A percentile compares a stretch with the other conserved stretches of the same genome.
These are phyloP conservation scores for Lyophyllum semitale DNA, from an alignment of 768 basidiomycete genomes.

Conservation along the genomic window DNA sequence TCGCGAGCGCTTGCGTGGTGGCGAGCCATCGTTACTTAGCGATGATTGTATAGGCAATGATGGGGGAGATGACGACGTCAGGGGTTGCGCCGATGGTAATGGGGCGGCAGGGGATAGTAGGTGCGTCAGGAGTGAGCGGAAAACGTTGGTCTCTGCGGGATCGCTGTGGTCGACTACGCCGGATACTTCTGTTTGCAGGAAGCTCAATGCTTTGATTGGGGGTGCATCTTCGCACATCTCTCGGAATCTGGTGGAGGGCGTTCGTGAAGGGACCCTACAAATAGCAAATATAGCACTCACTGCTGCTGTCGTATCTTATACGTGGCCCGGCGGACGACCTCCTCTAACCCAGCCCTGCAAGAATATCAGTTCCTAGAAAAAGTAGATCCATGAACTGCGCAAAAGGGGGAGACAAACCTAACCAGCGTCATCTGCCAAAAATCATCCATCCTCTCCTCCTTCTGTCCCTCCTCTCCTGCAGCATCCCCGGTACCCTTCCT, in stretches of 20 bases:
- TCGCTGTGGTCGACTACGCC: constrained; percentile 72
- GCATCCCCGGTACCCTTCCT: constrained; percentile 15
- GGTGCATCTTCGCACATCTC: constrained; percentile 73
- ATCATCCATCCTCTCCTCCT: constrained; percentile 64
- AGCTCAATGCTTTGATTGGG: constrained; percentile 66
- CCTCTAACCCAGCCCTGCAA: constrained; percentile 59
- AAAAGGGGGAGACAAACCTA: constrained; percentile 50
- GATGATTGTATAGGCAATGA: neutral
- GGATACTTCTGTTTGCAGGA: constrained; percentile 70
- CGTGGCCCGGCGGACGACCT: constrained; percentile 63
- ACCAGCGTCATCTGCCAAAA: constrained; percentile 75
- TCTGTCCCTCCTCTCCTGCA: constrained; percentile 27
- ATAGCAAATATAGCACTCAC: constrained; percentile 39
- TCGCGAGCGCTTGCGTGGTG: constrained; percentile 48
- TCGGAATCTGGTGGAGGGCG: constrained; percentile 56
- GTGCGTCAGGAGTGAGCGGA: constrained; percentile 67
- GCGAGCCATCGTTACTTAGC: constrained; percentile 28
- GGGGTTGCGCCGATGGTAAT: constrained; percentile 14
- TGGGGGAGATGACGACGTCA: constrained; percentile 12
- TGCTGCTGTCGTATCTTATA: constrained; percentile 73
- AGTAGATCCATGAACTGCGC: neutral
- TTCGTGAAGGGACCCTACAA: neutral
- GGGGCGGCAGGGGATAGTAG: constrained; percentile 47
- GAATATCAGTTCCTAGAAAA: neutral
- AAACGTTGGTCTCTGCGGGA: constrained; percentile 58